Base-by-base conservation (phyloP, 2,329 filamentous ascomycete genomes). In the Hawksworthiomyces lignivorus region DNA sequence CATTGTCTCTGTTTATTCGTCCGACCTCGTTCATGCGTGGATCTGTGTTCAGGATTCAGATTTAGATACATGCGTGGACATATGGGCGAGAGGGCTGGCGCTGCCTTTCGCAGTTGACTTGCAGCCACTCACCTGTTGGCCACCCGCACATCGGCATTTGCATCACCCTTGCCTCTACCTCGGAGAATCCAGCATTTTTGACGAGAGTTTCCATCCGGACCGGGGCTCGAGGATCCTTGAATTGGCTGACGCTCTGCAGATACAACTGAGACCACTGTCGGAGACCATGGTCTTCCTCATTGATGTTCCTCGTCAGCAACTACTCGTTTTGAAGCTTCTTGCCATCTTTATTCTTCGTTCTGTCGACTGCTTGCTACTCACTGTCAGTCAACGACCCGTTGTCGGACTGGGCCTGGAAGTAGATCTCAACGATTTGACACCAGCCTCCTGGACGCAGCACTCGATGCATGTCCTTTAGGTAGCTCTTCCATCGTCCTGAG, bases 351-450 rank as follows among this genome's bases (percentile, higher is more conserved):
- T 26, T 9, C 17, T 19, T 27, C 5, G 8, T 28, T n/a, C 11
- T 19, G 11, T 3, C 31, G n/a, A 35, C 4, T 24, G 11, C 5
- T 7, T 24, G 11, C 26, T 15, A 52, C 70, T 59, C 55, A 72
- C 77, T 69, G 38, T 80, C 72, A 10, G 77, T 80, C 52, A 92
- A 64, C n/a, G 77, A 79, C 5, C 87, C 87, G 53, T 86, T 94
- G 52, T 90, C 80, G 1, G 87, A 94, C 59, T 94, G 89, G 20
- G 86, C 80, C 50, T 87, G 87, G 59, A 82, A 82, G 55, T 94
- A 87, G 53, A 89, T 75, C 56, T 95, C 89, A n/a, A 86, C 76
- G 73, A 94, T 81, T 56, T 95, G 87, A 45, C 84, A 74, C 87
- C 87, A 95, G 2, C 89, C 88, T 3, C 81, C 83, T 6, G 80